Percentiles rank a stretch among this genome's conserved stretches.
These are phyloP conservation scores for Penicillium cosmopolitanum DNA, from an alignment of 495 filamentous ascomycete genomes.

Conservation along the genomic window DNA sequence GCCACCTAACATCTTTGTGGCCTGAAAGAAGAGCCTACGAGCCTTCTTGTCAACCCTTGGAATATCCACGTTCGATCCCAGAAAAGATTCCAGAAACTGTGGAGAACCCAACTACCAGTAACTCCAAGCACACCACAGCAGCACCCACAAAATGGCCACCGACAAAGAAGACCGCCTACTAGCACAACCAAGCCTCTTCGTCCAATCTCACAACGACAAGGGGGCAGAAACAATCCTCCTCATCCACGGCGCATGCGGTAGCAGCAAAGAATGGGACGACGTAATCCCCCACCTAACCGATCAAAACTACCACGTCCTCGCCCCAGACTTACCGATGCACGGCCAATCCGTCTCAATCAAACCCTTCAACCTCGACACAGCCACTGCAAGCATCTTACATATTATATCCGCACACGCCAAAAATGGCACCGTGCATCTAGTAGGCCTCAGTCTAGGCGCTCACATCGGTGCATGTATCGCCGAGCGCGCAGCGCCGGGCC, in stretches of 20 bases:
- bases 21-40: too few relatives aligned
- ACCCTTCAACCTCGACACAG: constrained; percentile 16
- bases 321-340: constrained; percentile 25
- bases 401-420: constrained; percentile 17
- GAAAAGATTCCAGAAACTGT: too few relatives aligned
- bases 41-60: too few relatives aligned
- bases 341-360: constrained; percentile 17
- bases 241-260: constrained; percentile 23
- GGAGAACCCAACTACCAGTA: too few relatives aligned
- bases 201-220: constrained; percentile 10
- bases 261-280: constrained; percentile 15
- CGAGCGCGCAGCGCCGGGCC: constrained; percentile 3
- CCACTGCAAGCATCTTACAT: constrained; percentile 3
- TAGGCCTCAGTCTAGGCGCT: constrained; percentile 21
- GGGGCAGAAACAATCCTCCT: constrained; percentile 18
- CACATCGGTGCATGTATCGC: constrained; percentile 18
- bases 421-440: constrained; percentile 14
- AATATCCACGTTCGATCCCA: too few relatives aligned
- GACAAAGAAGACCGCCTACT: not conserved
- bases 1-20: too few relatives aligned
- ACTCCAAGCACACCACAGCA: not conserved
- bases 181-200: constrained; percentile 5
- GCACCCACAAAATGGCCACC: not conserved
- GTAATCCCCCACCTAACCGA: constrained; percentile 17
- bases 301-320: constrained; percentile 19